Base-by-base conservation (phyloP, 169 alveolate genomes). In the Pseudocohnilembus persalinus region DNA sequence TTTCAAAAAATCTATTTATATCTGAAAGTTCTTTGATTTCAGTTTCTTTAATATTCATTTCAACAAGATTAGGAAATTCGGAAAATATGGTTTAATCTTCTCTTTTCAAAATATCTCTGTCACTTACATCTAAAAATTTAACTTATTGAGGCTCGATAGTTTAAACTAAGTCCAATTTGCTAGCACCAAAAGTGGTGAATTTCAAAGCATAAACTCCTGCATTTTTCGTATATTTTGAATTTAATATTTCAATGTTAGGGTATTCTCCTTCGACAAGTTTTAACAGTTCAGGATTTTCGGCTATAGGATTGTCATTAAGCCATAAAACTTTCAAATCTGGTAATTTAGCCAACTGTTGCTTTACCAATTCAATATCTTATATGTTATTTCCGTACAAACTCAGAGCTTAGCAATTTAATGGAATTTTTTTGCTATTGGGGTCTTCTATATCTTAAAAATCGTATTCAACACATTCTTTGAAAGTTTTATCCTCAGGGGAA, bases 261-360 rank as follows among this genome's bases (percentile, higher is more conserved):
- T 91, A 91, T 63, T 82, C 82, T 74, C 90, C 91, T 82, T 93
- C 95, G 31, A 94, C 88, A 20, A 72, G 63, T 63, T 88, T 88
- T 73, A 92, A 91, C 73, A 88, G 89, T 30, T 87, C 90, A 73
- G 95, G 93, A 29, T 78, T 82, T 29, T 92, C 93, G 73, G 89
- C 89, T 27, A 95, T 88, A 32, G 97, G 96, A 81, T 94, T 95
- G 24, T 88, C 95, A 72, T 93, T 87, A 1, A 93, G 84, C 96
- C 97, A 95, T 1, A 93, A 86, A 16, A 94, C 97, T 81, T 93
- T 94, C 1, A 95, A 81, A 29, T 85, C 75, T 26, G 87, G 83
- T 79, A 91, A 81, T 29, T 81, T 85, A n/a, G 85, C 64, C 27
- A 94, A 81, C 33, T 88, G 79, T 27, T 91, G 76, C 28, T 91